A percentile compares a stretch with the other conserved stretches of the same genome.
phyloP scores from a whole-genome alignment of 2,329 filamentous ascomycete species.

The Hypoxylon sp. region DNA sequence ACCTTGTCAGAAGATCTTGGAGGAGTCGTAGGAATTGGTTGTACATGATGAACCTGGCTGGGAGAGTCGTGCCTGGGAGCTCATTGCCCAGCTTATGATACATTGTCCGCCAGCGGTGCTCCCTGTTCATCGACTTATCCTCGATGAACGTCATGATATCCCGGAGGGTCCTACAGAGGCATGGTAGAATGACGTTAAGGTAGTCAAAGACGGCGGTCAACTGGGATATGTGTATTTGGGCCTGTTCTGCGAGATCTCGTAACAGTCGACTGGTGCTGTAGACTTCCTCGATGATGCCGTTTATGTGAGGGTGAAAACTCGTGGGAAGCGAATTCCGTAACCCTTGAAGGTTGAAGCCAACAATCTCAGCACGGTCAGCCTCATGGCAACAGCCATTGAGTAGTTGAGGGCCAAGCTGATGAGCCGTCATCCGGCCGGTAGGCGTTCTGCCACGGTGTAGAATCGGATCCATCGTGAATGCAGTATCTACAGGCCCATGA shows the following conservation, averaged over 20 bases:
- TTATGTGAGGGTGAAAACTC: constrained; percentile 60
- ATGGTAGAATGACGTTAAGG: constrained; percentile 68
- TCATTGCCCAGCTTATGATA: constrained; percentile 67
- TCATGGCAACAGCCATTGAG: constrained; percentile 66
- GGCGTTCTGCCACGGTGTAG: constrained; percentile 37
- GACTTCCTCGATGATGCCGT: constrained; percentile 61
- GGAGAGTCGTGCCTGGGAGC: constrained; percentile 62
- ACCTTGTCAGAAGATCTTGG: constrained; percentile 65
- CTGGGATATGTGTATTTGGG: constrained; percentile 63
- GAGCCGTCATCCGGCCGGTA: constrained; percentile 32
- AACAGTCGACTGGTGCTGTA: constrained; percentile 59
- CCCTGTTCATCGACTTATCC: constrained; percentile 60
- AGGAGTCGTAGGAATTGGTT: constrained; percentile 65
- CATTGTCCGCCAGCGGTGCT: constrained; percentile 69
- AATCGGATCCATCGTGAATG: constrained; percentile 42
- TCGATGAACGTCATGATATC: constrained; percentile 66
- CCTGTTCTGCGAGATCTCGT: constrained; percentile 66
- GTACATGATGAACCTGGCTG: constrained; percentile 66
- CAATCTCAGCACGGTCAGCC: constrained; percentile 63
- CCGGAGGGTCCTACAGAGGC: constrained; percentile 62
- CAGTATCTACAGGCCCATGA: constrained; percentile 39
- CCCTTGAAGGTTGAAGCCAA: constrained; percentile 61
- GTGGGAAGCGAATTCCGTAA: constrained; percentile 61
- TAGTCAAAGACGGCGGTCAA: constrained; percentile 65
- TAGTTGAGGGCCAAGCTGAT: constrained; percentile 52